phyloP scores from a whole-genome alignment of 2,329 filamentous ascomycete genomes.

The Arachnomyces sp. region DNA sequence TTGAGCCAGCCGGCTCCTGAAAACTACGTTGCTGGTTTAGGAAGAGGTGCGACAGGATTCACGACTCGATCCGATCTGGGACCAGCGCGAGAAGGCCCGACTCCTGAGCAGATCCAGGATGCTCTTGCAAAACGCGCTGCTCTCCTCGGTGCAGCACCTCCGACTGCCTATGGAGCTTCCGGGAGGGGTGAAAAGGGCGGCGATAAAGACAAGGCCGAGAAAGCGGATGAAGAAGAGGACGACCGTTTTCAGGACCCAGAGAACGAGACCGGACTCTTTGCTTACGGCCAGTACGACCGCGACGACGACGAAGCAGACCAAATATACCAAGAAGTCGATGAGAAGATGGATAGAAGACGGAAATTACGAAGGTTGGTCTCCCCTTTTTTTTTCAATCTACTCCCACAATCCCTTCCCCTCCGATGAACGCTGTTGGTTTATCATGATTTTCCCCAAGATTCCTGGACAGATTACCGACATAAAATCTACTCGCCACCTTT shows the following conservation, averaged over 20 bases:
- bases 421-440: slow-evolving; percentile 55
- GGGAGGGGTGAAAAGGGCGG: slow-evolving; percentile 55
- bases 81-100: slow-evolving; percentile 88
- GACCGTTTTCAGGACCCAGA: slow-evolving; percentile 91
- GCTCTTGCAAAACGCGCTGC: slow-evolving; percentile 89
- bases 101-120: slow-evolving; percentile 97
- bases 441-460: slow-evolving; percentile 52
- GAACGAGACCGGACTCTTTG: slow-evolving; percentile 92
- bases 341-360: slow-evolving; percentile 88
- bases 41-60: slow-evolving; percentile 95
- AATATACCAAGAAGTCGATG: slow-evolving; percentile 92
- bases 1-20: slow-evolving; percentile 76
- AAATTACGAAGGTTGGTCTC: slow-evolving; percentile 75
- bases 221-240: slow-evolving; percentile 67
- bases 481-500: slow-evolving; percentile 47
- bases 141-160: slow-evolving; percentile 64
- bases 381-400: slow-evolving; percentile 12
- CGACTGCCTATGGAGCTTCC: slow-evolving; percentile 63
- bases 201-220: slow-evolving; percentile 49
- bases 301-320: slow-evolving; percentile 96
- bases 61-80: slow-evolving; percentile 95
- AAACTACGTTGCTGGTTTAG: slow-evolving; percentile 91
- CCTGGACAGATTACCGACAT: slow-evolving; percentile 73
- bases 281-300: slow-evolving; percentile 90
- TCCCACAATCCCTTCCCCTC: slow-evolving; percentile 13